A percentile compares a stretch with the other conserved stretches of the same genome.
Conservation (phyloP, 73 alveolate species). For the Tetrahymena malaccensis region DNA sequence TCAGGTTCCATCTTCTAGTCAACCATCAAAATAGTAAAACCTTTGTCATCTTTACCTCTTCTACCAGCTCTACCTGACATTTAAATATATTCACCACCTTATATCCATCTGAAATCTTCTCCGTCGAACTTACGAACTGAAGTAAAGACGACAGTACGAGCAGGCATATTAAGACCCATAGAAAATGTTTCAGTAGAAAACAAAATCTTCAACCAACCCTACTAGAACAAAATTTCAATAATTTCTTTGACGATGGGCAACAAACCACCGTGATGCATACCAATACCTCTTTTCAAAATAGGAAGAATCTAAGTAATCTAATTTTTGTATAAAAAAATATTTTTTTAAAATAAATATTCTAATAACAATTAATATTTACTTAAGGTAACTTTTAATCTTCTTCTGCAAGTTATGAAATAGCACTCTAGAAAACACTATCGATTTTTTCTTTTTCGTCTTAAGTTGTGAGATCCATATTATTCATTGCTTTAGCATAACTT, state of each 20-base stretch:
- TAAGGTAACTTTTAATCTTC: conserved; percentile 95
- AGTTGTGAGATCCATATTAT: conserved; percentile 81
- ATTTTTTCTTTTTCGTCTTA: conserved; percentile 91
- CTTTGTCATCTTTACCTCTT: conserved; percentile 98
- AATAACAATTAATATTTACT: neutral
- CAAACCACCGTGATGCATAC: conserved; percentile 99
- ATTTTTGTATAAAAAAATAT: neutral
- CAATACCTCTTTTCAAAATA: conserved; percentile 91
- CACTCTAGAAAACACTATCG: conserved; percentile 87
- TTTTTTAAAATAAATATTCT: neutral
- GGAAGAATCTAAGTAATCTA: conserved; percentile 82
- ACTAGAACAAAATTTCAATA: conserved; percentile 95
- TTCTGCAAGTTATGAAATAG: conserved; percentile 93
- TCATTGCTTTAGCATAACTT: conserved; percentile 88
- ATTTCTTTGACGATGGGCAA: conserved; percentile 97
- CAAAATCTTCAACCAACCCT: conserved; percentile 88
- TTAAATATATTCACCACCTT: conserved; percentile 98
- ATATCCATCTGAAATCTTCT: conserved; percentile 88
- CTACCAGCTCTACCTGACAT: conserved; percentile 99
- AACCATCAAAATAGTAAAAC: conserved; percentile 94
- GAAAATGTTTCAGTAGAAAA: conserved; percentile 99
- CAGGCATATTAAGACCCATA: conserved; percentile 99
- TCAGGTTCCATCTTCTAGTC: conserved; percentile 97
- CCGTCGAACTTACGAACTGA: conserved; percentile 98
- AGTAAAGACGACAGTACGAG: conserved; percentile 99